Conservation (phyloP, 495 filamentous ascomycete species). For the Xylaria palmicola region DNA sequence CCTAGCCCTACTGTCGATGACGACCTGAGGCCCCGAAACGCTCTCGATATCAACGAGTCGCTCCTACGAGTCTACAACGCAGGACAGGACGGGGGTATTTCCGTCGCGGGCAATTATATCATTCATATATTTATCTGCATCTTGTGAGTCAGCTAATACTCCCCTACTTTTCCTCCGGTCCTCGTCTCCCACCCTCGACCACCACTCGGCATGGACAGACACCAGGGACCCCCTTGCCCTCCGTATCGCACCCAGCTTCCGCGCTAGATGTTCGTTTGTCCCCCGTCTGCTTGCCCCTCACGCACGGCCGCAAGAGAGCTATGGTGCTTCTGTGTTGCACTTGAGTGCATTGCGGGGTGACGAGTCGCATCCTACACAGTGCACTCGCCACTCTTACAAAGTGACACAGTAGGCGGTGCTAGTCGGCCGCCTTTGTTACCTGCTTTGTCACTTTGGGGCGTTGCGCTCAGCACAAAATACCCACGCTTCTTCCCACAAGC, state of each 20-base stretch:
- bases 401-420: no score
- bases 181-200: no score
- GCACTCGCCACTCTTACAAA: no score
- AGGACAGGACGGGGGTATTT: not conserved
- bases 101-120: not conserved
- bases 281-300: not conserved
- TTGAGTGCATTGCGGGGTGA: not conserved
- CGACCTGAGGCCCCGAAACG: not conserved
- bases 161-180: no score
- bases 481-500: not conserved
- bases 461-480: not conserved
- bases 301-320: not conserved
- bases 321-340: slow-evolving; percentile 1
- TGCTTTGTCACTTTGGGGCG: not conserved
- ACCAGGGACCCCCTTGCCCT: not conserved
- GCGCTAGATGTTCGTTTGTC: not conserved
- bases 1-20: slow-evolving; percentile 4
- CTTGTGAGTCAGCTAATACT: no score
- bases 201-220: no score
- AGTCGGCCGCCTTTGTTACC: not conserved
- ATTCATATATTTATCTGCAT: not conserved
- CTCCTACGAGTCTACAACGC: not conserved
- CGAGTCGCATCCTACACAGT: not conserved
- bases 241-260: not conserved
- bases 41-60: not conserved